phyloP scores from a whole-genome alignment of 2,329 filamentous ascomycete genomes.

The Aspergillus melleus region DNA sequence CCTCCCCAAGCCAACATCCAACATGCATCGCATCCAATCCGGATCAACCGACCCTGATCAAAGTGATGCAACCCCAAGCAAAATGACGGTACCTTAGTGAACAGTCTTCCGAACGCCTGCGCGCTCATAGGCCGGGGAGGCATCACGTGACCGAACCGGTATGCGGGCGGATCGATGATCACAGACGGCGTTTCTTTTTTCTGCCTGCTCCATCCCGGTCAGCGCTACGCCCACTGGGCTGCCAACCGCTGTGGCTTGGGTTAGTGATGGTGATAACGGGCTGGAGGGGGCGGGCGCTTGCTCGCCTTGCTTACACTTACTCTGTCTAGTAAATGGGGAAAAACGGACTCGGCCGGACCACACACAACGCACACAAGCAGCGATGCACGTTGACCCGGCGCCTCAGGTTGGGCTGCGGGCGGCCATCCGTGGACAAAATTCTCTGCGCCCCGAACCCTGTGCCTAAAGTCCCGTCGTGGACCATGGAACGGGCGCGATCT shows the following conservation, averaged over 20 bases:
- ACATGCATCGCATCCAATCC: slow-evolving; percentile 13
- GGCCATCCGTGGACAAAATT: not conserved
- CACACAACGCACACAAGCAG: not conserved
- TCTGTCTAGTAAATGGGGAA: not conserved
- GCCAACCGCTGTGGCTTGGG: slow-evolving; percentile 6
- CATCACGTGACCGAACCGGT: slow-evolving; percentile 21
- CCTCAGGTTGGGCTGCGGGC: slow-evolving; percentile 8
- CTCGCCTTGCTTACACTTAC: not conserved
- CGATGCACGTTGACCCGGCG: slow-evolving; percentile 4
- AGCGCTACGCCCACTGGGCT: slow-evolving; percentile 7
- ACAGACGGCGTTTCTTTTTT: slow-evolving; percentile 11
- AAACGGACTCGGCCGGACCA: not conserved
- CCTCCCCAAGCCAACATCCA: not conserved
- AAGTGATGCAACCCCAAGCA: slow-evolving; percentile 15
- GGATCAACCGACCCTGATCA: slow-evolving; percentile 13
- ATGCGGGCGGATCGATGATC: slow-evolving; percentile 29
- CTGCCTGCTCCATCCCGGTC: not conserved
- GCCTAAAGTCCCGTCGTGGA: not conserved
- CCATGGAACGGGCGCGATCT: slow-evolving; percentile 10
- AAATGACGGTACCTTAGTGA: slow-evolving; percentile 10
- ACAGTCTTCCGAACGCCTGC: slow-evolving; percentile 8
- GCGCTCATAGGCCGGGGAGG: slow-evolving; percentile 15
- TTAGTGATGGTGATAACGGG: not conserved
- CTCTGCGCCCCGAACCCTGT: slow-evolving; percentile 1
- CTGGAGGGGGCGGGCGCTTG: not conserved